Evolutionary conservation across 495 filamentous ascomycete genomes (phyloP), one percentile per base, ranked within the genome.

Genomic region (Tuber magnatum): DNA sequence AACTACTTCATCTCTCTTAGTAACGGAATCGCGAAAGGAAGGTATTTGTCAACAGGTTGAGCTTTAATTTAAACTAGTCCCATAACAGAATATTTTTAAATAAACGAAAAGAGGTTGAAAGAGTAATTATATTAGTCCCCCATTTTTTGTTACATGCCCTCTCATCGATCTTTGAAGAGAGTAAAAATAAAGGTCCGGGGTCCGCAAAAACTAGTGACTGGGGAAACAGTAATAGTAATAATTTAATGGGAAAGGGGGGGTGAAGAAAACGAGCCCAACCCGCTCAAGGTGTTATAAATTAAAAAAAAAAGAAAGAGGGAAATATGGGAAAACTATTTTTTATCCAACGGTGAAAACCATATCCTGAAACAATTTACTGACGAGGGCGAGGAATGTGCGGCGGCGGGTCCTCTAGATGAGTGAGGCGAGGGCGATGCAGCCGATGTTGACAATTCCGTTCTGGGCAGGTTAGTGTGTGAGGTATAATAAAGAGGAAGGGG

Each of bases 381-480:
- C 22, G 22, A 22, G 22, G 22, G 22, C 7, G 22, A 51, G 46
- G 22, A 51, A 51, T 51, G 18, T 8, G 7, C 22, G 0, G 46
- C 69, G 48, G 18, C 24, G 28, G 71, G 24, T 22, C 9, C 39
- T 70, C 69, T 79, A 79, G 76, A 79, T 72, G 40, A 79, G 76
- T 0, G 77, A 79, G 2, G 77, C 22, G 70, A 79, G 76, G 51
- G 76, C 77, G 24, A 79, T 69, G 68, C 77, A 79, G 6, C 77
- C 77, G n/a, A 75, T 44, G 38, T 79, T 79, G 48, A 46, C 77
- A 9, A 79, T 38, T 35, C 77, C 77, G 32, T 79, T 79, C 77
- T 79, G 16, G 16, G 20, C 7, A 40, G 22, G 32, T 79, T 51
- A 75, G 69, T 43, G 70, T 12, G 42, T 51, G n/a, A n/a, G 14